Conservation (phyloP, 768 basidiomycete species). For the Tricholoma sp. region DNA sequence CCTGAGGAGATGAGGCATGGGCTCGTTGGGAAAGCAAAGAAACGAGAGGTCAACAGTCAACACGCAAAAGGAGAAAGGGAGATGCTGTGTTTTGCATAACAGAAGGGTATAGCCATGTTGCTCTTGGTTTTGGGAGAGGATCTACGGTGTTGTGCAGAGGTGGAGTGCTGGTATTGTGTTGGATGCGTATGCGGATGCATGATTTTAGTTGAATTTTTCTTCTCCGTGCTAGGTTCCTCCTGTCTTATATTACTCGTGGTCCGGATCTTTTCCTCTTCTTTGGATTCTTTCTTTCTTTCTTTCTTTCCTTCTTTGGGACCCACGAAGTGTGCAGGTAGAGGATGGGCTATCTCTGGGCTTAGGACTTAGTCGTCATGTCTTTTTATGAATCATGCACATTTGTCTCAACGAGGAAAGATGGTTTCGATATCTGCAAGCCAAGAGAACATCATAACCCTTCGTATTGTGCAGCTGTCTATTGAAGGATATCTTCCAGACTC, state of each 20-base stretch:
- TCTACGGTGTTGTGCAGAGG: neutral
- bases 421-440: no score
- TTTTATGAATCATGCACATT: no score
- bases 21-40: neutral
- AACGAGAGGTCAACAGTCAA: neutral
- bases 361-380: no score
- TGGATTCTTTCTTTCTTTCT: neutral
- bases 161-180: slow-evolving; percentile 8
- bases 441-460: neutral
- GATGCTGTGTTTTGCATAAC: neutral
- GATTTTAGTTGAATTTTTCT: neutral
- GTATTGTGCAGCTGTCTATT: no score
- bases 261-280: neutral
- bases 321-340: no score
- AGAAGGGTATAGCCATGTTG: neutral
- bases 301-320: neutral
- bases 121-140: neutral
- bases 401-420: no score
- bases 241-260: neutral
- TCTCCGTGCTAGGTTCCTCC: neutral
- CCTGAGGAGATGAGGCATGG: neutral
- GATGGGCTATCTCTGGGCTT: no score
- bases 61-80: neutral
- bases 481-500: neutral
- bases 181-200: slow-evolving; percentile 7